Evolutionary conservation across 2,329 filamentous ascomycete genomes (phyloP), one percentile per base, ranked within the genome.

Genomic region (Ophiostoma sp.): DNA sequence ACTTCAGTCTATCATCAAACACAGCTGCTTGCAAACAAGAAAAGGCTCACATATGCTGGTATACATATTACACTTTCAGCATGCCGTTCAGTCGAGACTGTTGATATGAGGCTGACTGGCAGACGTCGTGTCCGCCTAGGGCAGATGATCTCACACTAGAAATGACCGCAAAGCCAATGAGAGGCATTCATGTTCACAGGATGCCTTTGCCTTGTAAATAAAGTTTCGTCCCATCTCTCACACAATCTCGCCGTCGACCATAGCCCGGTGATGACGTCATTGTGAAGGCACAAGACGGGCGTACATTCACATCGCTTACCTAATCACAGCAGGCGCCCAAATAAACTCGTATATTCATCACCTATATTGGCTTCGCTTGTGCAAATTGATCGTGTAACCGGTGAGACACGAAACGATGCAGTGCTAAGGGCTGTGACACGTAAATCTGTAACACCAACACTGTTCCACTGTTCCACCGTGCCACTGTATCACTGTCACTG

Each of bases 201-300:
- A 27, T 27, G 27, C 27, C 27, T 27, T 27, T 27, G 27, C 27
- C 27, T 27, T 27, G 27, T 27, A 27, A 27, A 27, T 27, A 27
- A 27, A 27, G 27, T 27, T 27, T 27, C 45, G 3, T 14, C 45
- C 5, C 14, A 16, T 47, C 45, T 44, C 42, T 9, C 3, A 44
- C 2, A 6, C 47, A n/a, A 7, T 52, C n/a, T 55, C n/a, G 49
- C 27, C 18, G 49, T 55, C 18, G 49, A 55, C 6, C 27, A 16
- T 18, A 55, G 49, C 49, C 49, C 27, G 9, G 49, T 27, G 42
- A 27, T 60, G 27, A 60, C 55, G 55, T 60, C 55, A 60, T 60
- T 38, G 11, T 14, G 38, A 27, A 9, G 9, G 55, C 27, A 38
- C 27, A 40, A 60, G 55, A 60, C 7, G 3, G 11, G 47, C 49